Evolutionary conservation across 768 basidiomycete genomes (phyloP).

Genomic region (Chlorophyllum brunneum): DNA sequence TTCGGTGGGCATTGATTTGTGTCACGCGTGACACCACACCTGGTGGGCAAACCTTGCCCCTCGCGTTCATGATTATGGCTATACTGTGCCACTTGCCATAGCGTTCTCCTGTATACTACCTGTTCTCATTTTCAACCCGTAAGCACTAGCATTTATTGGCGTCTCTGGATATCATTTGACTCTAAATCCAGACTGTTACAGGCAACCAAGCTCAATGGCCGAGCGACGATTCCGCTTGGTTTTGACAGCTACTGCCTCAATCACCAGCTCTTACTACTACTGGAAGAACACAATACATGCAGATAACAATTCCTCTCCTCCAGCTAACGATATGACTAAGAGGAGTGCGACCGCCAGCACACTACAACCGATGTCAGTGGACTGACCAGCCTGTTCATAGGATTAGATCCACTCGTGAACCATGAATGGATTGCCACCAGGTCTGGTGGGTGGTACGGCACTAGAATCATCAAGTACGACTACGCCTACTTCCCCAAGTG

Average conservation of each 20-base stretch:
- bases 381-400: background rate
- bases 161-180: background rate
- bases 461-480: background rate
- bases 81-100: background rate
- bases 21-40: background rate
- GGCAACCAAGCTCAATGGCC: background rate
- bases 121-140: background rate
- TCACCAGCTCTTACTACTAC: background rate
- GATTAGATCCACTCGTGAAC: background rate
- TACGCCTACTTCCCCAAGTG: constrained; percentile 7
- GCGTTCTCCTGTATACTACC: background rate
- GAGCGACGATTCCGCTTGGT: background rate
- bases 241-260: background rate
- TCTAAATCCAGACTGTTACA: background rate
- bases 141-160: background rate
- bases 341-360: background rate
- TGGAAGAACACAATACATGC: background rate
- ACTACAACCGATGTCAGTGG: no score
- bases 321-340: background rate
- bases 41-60: background rate
- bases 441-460: background rate
- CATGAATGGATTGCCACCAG: background rate
- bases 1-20: no score
- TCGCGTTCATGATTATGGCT: background rate
- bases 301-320: background rate